Base-by-base conservation (phyloP, 2,329 filamentous ascomycete genomes). In the Penicillium sp. region DNA sequence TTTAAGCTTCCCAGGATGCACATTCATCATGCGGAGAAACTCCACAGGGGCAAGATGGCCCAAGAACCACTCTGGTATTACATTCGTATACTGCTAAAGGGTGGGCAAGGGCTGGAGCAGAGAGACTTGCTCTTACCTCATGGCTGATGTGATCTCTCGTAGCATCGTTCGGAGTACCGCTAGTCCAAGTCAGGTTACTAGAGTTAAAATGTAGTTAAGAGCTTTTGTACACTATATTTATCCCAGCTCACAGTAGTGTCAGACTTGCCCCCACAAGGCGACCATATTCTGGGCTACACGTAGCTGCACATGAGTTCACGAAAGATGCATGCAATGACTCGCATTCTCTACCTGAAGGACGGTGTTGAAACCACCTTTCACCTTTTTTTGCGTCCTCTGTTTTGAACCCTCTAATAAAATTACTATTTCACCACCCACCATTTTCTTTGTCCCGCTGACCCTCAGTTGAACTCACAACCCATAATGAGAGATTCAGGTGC, bases 1-100 rank as follows among this genome's bases (percentile, higher is more conserved):
- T 10, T 48, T 32, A 48, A n/a, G 45, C 36, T 48, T 40, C 36
- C 45, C 31, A 32, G 45, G 14, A 48, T 48, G 16, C 36, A 48
- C 36, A 40, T 31, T 14, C 14, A n/a, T 48, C 45, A 36, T 41
- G 24, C 45, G 36, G 45, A 11, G 45, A 34, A 39, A 48, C 24
- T 48, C 45, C 39, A 40, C 14, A 41, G 36, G 45, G 45, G 36
- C 36, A 48, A 48, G 45, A 48, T 48, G 22, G 40, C 22, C 24
- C 36, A 41, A 48, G 24, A 46, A 48, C 34, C 24, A 41, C 45
- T 40, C n/a, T 10, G 40, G 36, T 8, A 48, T 31, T 4, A 40
- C 45, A 27, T 39, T 24, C 36, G 44, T 46, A 46, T 11, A 46
- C 18, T 36, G 34, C 44, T 38, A 10, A 24, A 34, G 32, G n/a